Percentiles rank a stretch among this genome's conserved stretches.
phyloP scores from a whole-genome alignment of 192 early-diverging fungal species.

The Backusella mclennaniae region DNA sequence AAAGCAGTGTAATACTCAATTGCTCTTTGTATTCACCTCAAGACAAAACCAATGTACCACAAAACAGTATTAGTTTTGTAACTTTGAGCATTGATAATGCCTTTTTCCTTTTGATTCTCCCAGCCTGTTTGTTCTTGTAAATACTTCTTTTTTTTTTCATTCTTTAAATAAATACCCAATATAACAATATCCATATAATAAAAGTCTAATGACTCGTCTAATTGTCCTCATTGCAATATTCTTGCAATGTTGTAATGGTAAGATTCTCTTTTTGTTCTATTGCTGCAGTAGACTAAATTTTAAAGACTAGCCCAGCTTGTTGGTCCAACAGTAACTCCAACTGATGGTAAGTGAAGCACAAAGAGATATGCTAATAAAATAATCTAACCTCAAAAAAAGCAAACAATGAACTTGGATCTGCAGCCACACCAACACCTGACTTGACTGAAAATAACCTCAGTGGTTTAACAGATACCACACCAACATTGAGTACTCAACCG shows the following conservation, averaged over 20 bases:
- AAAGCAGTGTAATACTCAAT: neutral
- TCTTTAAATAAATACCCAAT: neutral
- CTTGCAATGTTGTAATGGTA: neutral
- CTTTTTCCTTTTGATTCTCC: neutral
- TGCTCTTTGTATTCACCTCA: neutral
- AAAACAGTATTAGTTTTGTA: slow-evolving; percentile 7
- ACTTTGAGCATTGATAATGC: slow-evolving; percentile 3
- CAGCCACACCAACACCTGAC: neutral
- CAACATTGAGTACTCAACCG: neutral
- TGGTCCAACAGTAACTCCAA: slow-evolving; percentile 1
- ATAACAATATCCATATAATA: neutral
- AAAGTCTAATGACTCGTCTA: slow-evolving; percentile 1
- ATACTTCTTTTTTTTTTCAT: neutral
- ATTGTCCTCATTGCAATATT: slow-evolving; percentile 3
- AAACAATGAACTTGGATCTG: neutral
- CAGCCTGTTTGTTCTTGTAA: neutral
- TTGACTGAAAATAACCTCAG: neutral
- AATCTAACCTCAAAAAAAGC: neutral
- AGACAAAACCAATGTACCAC: neutral
- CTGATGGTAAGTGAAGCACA: neutral
- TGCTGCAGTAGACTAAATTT: neutral
- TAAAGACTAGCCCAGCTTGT: neutral
- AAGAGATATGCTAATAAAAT: neutral
- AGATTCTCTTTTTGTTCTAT: neutral
- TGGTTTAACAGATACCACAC: neutral